Conservation (phyloP, 73 alveolate species). For the Paramecium biaurelia region DNA sequence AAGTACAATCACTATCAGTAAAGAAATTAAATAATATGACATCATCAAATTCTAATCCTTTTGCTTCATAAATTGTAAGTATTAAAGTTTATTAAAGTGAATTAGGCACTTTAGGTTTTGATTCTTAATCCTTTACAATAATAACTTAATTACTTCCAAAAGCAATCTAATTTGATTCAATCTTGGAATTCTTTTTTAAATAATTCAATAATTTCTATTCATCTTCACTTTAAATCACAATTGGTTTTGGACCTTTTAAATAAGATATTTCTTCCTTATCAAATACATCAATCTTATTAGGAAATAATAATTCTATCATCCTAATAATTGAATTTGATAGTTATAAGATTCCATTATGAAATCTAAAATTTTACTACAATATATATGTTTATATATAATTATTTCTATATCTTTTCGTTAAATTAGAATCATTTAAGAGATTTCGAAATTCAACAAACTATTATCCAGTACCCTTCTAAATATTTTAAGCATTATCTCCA, state of each 20-base stretch:
- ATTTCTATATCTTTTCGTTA: neutral
- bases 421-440: constrained; percentile 31
- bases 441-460: constrained; percentile 75
- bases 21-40: constrained; percentile 77
- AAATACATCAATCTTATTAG: constrained; percentile 79
- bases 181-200: neutral
- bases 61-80: constrained; percentile 86
- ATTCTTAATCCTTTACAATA: constrained; percentile 78
- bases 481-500: constrained; percentile 92
- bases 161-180: neutral
- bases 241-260: constrained; percentile 80
- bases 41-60: constrained; percentile 94
- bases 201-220: constrained; percentile 30
- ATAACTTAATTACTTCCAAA: constrained; percentile 90
- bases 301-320: constrained; percentile 80
- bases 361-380: constrained; percentile 72
- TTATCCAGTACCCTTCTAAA: constrained; percentile 92
- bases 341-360: constrained; percentile 79
- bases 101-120: constrained; percentile 72
- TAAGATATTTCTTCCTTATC: constrained; percentile 72
- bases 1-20: constrained; percentile 41
- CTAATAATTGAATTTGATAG: constrained; percentile 79
- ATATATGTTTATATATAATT: neutral
- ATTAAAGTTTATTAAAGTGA: constrained; percentile 78
- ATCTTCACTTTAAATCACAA: constrained; percentile 48